Percentiles rank a stretch among this genome's conserved stretches.
Evolutionary conservation across 2,329 filamentous ascomycete genomes (phyloP).

Genomic region (Botrytis porri): DNA sequence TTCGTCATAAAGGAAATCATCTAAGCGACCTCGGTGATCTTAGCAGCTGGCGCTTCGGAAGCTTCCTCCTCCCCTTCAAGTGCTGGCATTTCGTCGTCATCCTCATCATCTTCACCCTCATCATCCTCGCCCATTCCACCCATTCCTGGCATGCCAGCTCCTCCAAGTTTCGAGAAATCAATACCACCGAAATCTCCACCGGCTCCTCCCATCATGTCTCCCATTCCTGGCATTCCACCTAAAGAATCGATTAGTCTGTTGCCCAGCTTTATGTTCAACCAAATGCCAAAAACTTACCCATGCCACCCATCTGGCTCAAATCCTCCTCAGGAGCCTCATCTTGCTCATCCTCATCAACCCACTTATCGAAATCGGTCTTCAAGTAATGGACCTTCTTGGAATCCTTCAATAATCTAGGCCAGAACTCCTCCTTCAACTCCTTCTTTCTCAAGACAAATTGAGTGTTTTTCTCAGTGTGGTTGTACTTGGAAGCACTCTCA

Average conservation of each 20-base stretch:
- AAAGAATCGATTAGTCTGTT: neutral
- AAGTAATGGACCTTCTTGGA: constrained; percentile 87
- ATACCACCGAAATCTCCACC: constrained; percentile 79
- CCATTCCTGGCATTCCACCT: constrained; percentile 32
- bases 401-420: constrained; percentile 92
- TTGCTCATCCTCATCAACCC: constrained; percentile 68
- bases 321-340: constrained; percentile 85
- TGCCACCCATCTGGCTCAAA: constrained; percentile 60
- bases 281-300: constrained; percentile 43
- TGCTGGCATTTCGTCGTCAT: constrained; percentile 81
- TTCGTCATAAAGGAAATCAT: constrained; percentile 7
- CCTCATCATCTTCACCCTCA: constrained; percentile 45
- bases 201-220: constrained; percentile 40
- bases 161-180: constrained; percentile 89
- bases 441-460: constrained; percentile 96
- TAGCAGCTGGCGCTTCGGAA: constrained; percentile 39
- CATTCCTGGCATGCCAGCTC: constrained; percentile 46
- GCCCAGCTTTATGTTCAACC: neutral
- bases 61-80: constrained; percentile 62
- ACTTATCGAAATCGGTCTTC: constrained; percentile 97
- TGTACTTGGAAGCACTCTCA: constrained; percentile 74
- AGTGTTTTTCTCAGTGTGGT: constrained; percentile 84
- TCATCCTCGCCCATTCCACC: constrained; percentile 51
- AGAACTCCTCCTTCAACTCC: constrained; percentile 90
- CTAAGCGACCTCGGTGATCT: constrained; percentile 39